Evolutionary conservation across 331 rosid species (phyloP), one percentile per base, ranked within the genome.

Genomic region (Phaseolus coccineus): DNA sequence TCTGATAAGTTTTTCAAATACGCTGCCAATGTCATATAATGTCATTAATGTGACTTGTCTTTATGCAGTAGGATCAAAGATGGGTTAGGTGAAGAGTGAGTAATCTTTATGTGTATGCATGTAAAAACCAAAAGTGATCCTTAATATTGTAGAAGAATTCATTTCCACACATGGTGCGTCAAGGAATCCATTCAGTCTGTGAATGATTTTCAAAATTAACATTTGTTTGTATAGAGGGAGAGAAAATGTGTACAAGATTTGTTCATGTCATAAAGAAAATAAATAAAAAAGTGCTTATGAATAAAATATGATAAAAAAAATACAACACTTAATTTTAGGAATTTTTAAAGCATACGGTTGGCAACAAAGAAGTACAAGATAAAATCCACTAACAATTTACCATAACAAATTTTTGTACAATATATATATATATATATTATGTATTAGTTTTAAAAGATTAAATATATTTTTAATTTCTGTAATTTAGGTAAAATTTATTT

Each of bases 1-100:
- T 7, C 11, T 27, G 5, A n/a, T 27, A 24, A 52, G 19, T 25
- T 66, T 51, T 37, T 10, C 73, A 53, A 77, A 67, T 14, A 64
- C 25, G 73, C 33, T 42, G 81, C 30, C 53, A 51, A 64, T 31
- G 47, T 42, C 47, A 51, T 30, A 22, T 42, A 51, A 64, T 31
- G 47, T 42, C 47, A 51, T 30, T 25, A 61, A 19, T 22, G 50
- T 16, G 15, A 64, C 19, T 46, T 47, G 68, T 70, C 52, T 30
- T 75, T 3, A 46, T 75, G 24, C 2, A 71, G 33, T 66, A 9
- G n/a, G 19, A 73, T 10, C 46, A 59, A 15, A 74, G 69, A 27
- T 19, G 57, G 39, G 53, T 37, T 8, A 22, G 42, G 39, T 15
- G 2, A 74, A 74, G 58, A 42, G 19, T 55, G 4, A 73, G 22